Percentiles rank a stretch among this genome's conserved stretches.
These are phyloP conservation scores for Nicotiana knightiana DNA, from an alignment of 257 asterid genomes.

Conservation along the genomic window DNA sequence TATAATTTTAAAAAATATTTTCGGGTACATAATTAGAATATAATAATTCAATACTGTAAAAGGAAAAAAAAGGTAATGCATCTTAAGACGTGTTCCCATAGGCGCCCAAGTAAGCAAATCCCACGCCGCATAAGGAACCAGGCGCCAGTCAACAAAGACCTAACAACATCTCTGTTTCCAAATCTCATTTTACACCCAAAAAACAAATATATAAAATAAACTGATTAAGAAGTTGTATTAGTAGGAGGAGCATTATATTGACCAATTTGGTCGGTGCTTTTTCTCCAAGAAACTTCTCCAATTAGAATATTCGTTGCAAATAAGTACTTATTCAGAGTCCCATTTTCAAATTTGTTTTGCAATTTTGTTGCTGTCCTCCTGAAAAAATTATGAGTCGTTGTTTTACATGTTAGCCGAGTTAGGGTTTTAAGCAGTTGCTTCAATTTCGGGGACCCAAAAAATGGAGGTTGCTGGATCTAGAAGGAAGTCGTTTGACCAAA, in stretches of 20 bases:
- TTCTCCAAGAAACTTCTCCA: background rate
- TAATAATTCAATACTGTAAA: no score
- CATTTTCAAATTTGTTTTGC: background rate
- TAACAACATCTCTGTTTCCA: background rate
- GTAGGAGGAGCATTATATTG: background rate
- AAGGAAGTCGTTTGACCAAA: conserved; percentile 39
- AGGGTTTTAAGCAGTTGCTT: conserved; percentile 15
- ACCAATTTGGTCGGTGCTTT: conserved; percentile 8
- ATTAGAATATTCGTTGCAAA: background rate
- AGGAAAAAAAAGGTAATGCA: background rate
- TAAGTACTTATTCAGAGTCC: background rate
- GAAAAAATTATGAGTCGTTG: background rate
- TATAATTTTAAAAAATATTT: no score
- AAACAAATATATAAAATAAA: background rate
- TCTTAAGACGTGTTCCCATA: background rate
- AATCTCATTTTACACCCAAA: background rate
- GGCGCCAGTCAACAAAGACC: background rate
- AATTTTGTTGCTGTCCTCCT: background rate
- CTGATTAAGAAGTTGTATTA: background rate
- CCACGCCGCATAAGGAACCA: background rate
- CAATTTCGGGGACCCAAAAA: background rate
- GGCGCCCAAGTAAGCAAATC: background rate
- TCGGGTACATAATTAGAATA: no score
- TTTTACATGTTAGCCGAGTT: conserved; percentile 5
- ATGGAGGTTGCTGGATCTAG: conserved; percentile 49